These are phyloP conservation scores for Trichaptum fuscoviolaceum DNA, from an alignment of 768 basidiomycete genomes.

Conservation along the genomic window DNA sequence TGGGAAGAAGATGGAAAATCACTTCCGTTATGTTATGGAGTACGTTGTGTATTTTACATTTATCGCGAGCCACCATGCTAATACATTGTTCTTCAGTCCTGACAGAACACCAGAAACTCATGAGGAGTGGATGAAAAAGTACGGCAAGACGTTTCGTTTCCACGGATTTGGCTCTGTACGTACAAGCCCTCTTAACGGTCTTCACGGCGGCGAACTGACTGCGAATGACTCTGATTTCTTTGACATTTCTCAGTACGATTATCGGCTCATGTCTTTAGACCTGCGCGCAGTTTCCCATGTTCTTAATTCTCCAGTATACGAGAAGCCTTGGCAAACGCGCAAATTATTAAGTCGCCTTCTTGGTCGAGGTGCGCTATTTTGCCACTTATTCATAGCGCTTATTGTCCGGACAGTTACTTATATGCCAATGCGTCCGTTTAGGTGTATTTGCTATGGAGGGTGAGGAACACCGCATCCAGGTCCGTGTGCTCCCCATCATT, in stretches of 20 bases:
- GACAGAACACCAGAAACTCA: conserved; percentile 34
- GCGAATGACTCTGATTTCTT: background rate
- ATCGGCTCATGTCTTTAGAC: conserved; percentile 50
- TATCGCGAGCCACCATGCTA: background rate
- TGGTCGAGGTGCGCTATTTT: conserved; percentile 35
- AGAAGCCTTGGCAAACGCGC: conserved; percentile 56
- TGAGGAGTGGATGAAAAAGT: conserved; percentile 37
- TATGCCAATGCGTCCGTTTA: conserved; percentile 12
- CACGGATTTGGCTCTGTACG: conserved; percentile 49
- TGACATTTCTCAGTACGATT: conserved; percentile 37
- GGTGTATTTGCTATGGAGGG: conserved; percentile 53
- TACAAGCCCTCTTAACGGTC: background rate
- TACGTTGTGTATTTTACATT: conserved; percentile 22
- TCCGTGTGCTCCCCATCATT: conserved; percentile 13
- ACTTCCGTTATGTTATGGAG: conserved; percentile 43
- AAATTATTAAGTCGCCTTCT: conserved; percentile 40
- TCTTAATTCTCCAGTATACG: conserved; percentile 41
- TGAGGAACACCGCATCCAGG: conserved; percentile 38
- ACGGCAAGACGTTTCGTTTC: conserved; percentile 48
- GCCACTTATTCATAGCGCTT: conserved; percentile 4
- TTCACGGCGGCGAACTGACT: background rate
- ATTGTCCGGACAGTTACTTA: background rate
- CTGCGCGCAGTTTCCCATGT: conserved; percentile 43
- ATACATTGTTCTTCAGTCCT: conserved; percentile 30
- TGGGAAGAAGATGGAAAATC: conserved; percentile 36